Percentiles rank a stretch among this genome's conserved stretches.
These are phyloP conservation scores for Eimeria maxima DNA, from an alignment of 169 alveolate genomes.

Conservation along the genomic window DNA sequence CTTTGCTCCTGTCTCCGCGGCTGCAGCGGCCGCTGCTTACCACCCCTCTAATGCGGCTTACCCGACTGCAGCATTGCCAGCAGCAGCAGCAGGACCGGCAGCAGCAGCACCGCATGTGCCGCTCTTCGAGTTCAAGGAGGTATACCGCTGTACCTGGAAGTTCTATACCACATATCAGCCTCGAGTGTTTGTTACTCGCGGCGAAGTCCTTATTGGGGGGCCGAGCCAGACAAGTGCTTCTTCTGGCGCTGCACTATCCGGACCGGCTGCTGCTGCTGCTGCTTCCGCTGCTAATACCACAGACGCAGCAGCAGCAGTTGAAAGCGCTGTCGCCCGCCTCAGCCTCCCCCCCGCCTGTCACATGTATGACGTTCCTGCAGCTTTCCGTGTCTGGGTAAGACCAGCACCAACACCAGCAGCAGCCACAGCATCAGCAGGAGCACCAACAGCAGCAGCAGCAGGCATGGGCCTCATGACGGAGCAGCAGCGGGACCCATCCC, in stretches of 20 bases:
- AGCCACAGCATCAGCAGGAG: constrained; percentile 9
- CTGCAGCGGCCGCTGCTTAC: neutral
- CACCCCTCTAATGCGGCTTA: neutral
- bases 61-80: neutral
- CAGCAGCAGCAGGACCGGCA: neutral
- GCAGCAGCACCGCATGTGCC: neutral
- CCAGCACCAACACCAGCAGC: neutral
- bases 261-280: constrained; percentile 4
- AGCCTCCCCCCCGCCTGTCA: constrained; percentile 37
- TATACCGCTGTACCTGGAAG: constrained; percentile 2
- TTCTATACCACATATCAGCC: neutral
- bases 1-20: neutral
- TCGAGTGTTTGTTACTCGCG: neutral
- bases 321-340: neutral
- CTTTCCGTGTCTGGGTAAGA: constrained; percentile 12
- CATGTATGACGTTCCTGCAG: neutral
- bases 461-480: neutral
- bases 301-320: neutral
- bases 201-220: neutral
- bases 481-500: neutral
- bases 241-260: neutral
- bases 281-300: neutral
- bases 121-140: neutral
- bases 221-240: neutral
- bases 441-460: constrained; percentile 51